These are phyloP conservation scores for Xylaria bambusicola DNA, from an alignment of 495 filamentous ascomycete genomes.

Conservation along the genomic window DNA sequence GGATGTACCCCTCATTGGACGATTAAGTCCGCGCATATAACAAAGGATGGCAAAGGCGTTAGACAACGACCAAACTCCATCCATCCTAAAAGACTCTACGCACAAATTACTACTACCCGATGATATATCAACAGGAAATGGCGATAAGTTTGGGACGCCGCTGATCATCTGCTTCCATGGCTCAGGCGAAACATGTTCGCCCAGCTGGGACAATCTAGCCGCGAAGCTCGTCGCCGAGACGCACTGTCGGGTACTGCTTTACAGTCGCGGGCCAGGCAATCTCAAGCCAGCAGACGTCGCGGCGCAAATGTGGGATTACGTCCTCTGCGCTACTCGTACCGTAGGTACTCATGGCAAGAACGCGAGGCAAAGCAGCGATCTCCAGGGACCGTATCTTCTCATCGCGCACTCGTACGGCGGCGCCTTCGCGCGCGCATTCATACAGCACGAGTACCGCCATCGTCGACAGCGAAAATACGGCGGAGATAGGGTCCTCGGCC, in stretches of 20 bases:
- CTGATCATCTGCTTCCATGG: conserved; percentile 50
- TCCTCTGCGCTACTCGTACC: conserved; percentile 1
- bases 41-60: no score
- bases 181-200: conserved; percentile 44
- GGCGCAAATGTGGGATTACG: conserved; percentile 19
- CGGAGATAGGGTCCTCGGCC: conserved; percentile 12
- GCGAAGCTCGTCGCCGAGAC: conserved; percentile 26
- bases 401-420: conserved; percentile 57
- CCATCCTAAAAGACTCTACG: no score
- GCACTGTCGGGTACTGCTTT: conserved; percentile 40
- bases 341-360: conserved; percentile 34
- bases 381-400: conserved; percentile 45
- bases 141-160: no score
- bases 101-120: no score
- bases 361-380: conserved; percentile 24
- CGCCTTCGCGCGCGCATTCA: conserved; percentile 50
- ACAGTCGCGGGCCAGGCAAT: conserved; percentile 41
- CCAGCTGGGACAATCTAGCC: conserved; percentile 45
- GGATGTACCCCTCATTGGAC: no score
- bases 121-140: no score
- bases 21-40: no score
- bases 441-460: neutral
- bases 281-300: conserved; percentile 19
- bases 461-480: neutral
- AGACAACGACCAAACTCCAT: no score